A percentile compares a stretch with the other conserved stretches of the same genome.
These are phyloP conservation scores for Penicillium sp. DNA, from an alignment of 2,329 filamentous ascomycete species.

Conservation along the genomic window DNA sequence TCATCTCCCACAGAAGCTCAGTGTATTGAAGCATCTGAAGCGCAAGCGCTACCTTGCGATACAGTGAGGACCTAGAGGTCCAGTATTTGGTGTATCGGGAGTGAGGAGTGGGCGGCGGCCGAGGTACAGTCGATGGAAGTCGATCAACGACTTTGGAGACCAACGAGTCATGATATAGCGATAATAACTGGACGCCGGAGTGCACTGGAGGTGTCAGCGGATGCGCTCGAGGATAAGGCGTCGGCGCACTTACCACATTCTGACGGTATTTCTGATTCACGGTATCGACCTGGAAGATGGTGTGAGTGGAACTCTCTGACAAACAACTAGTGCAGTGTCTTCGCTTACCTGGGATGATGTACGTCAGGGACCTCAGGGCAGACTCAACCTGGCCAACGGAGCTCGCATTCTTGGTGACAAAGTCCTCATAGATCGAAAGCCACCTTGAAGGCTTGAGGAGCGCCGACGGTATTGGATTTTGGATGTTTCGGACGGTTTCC, in stretches of 20 bases:
- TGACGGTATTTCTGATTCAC: conserved; percentile 88
- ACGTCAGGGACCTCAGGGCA: conserved; percentile 86
- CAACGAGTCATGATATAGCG: conserved; percentile 88
- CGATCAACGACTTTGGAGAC: conserved; percentile 66
- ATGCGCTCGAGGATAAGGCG: neutral
- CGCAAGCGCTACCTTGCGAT: conserved; percentile 76
- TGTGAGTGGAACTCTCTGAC: too few species aligned
- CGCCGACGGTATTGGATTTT: conserved; percentile 30
- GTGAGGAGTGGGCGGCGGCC: conserved; percentile 57
- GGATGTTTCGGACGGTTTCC: conserved; percentile 33
- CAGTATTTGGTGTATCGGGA: conserved; percentile 66
- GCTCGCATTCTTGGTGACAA: conserved; percentile 91
- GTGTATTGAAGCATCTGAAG: conserved; percentile 93
- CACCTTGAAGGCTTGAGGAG: conserved; percentile 43
- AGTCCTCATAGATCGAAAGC: conserved; percentile 58
- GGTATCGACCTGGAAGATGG: conserved; percentile 39
- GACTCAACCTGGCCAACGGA: conserved; percentile 96
- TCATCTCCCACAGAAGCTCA: conserved; percentile 96
- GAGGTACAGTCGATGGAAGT: conserved; percentile 54
- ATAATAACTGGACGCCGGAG: conserved; percentile 84
- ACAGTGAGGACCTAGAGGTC: conserved; percentile 64
- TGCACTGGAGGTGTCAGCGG: conserved; percentile 57
- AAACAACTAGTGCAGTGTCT: neutral
- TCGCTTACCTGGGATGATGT: conserved; percentile 77
- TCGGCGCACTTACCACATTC: conserved; percentile 65